A percentile compares a stretch with the other conserved stretches of the same genome.
Conservation (phyloP, 257 asterid genomes). For the Galeopsis tetrahit region DNA sequence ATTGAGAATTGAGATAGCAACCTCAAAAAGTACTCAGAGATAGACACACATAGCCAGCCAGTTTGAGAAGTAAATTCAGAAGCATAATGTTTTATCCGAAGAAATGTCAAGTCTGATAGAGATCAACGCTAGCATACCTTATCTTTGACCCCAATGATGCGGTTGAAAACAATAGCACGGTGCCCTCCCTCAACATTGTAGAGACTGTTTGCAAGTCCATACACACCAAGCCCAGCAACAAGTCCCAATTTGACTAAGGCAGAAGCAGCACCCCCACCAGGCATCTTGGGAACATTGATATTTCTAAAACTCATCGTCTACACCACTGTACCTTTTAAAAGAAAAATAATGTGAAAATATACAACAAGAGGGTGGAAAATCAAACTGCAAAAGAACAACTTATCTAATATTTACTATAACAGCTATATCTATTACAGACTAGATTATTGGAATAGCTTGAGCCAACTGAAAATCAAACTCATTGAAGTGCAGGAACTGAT, state of each 20-base stretch:
- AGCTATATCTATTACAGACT: neutral
- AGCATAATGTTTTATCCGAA: neutral
- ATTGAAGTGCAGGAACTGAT: neutral
- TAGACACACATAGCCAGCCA: conserved; percentile 4
- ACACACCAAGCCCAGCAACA: conserved; percentile 68
- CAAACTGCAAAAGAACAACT: neutral
- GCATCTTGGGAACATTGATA: conserved; percentile 80
- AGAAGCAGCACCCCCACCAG: conserved; percentile 73
- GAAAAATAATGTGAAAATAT: neutral
- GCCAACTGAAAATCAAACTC: neutral
- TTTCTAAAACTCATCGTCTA: conserved; percentile 66
- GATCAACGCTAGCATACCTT: conserved; percentile 49
- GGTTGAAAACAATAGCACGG: conserved; percentile 90
- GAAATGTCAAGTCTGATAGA: conserved; percentile 21
- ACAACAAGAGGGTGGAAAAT: conserved; percentile 9
- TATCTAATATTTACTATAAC: neutral
- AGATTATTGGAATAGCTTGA: conserved; percentile 1
- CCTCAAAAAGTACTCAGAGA: conserved; percentile 7
- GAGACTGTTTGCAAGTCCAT: conserved; percentile 77
- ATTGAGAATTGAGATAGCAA: neutral
- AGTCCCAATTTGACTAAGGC: conserved; percentile 62
- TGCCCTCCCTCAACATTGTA: conserved; percentile 97
- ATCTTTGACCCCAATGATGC: conserved; percentile 70
- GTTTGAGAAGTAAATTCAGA: conserved; percentile 1
- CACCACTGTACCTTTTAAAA: conserved; percentile 37